Base-by-base conservation (phyloP, 108 stramenopile genomes). In the Pseudonitzschia multiseries region DNA sequence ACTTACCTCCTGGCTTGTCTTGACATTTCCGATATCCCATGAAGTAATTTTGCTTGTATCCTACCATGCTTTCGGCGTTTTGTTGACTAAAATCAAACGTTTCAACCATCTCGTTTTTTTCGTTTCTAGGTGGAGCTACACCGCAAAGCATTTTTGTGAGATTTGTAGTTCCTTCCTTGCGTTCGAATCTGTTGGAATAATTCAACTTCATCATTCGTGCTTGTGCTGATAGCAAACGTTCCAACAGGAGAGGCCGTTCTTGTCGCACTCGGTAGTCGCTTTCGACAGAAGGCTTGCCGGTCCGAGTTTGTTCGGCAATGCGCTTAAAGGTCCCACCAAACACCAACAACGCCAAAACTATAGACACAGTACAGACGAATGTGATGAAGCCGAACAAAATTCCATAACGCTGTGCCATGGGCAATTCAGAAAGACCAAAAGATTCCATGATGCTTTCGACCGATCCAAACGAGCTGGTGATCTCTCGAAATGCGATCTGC, bases 351-450 rank as follows among this genome's bases (percentile, higher is more conserved):
- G 82, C 44, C 1, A 92, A 12, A 1, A 94, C 91, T 32, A 91
- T 78, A 52, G 65, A 42, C n/a, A 94, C 81, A 52, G 93, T 94
- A 36, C 70, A 65, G 0, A 70, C 67, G 70, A 94, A 94, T 24
- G 83, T 83, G 27, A 91, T n/a, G 29, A 78, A 81, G 14, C 93
- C 93, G 62, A 91, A 86, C 43, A 88, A 14, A 60, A 94, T 92
- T n/a, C 93, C 93, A 70, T 89, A 89, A 32, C 84, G 81, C 71
- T 94, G 93, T 13, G 93, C 91, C 8, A 71, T 43, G 28, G 93
- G 93, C 75, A 94, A 72, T 44, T 85, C 71, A 42, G 76, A 57
- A 24, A 94, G 72, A 26, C 93, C 93, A 76, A 94, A 86, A 41
- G 85, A 76, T 41, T 79, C 84, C 36, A 93, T 70, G 27, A 93